Evolutionary conservation across 495 filamentous ascomycete species (phyloP).

Genomic region (Aspergillus affinis): DNA sequence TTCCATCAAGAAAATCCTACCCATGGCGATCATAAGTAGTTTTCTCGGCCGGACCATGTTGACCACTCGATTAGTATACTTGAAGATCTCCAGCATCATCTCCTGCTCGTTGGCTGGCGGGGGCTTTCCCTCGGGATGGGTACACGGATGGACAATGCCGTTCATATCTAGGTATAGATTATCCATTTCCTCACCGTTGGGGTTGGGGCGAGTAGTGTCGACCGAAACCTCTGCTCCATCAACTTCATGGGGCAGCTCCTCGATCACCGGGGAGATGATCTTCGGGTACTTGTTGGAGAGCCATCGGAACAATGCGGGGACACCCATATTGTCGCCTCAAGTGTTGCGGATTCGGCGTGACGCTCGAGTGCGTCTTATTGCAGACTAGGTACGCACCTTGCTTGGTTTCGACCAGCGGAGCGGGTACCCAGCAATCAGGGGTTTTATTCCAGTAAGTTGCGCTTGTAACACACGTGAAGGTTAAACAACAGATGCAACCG

Average conservation of each 20-base stretch:
- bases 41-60: conserved; percentile 97
- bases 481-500: no score
- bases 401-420: no score
- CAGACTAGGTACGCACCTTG: no score
- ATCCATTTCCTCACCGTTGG: conserved; percentile 96
- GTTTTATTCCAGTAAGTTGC: no score
- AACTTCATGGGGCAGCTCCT: conserved; percentile 75
- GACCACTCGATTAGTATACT: conserved; percentile 94
- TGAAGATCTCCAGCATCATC: conserved; percentile 98
- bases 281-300: conserved; percentile 94
- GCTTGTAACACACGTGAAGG: no score
- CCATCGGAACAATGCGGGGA: conserved; percentile 91
- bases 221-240: conserved; percentile 81
- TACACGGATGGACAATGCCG: conserved; percentile 98
- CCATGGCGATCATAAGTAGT: conserved; percentile 94
- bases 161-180: conserved; percentile 99
- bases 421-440: no score
- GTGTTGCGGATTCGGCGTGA: no score
- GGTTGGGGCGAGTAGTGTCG: conserved; percentile 80
- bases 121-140: conserved; percentile 91
- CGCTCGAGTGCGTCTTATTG: no score
- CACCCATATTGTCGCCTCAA: conserved; percentile 95
- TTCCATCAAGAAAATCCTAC: conserved; percentile 54
- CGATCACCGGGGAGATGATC: conserved; percentile 88
- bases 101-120: conserved; percentile 91